A percentile compares a stretch with the other conserved stretches of the same genome.
Conservation (phyloP, 345 rosid genomes). For the Excoecaria cochinchinensis region DNA sequence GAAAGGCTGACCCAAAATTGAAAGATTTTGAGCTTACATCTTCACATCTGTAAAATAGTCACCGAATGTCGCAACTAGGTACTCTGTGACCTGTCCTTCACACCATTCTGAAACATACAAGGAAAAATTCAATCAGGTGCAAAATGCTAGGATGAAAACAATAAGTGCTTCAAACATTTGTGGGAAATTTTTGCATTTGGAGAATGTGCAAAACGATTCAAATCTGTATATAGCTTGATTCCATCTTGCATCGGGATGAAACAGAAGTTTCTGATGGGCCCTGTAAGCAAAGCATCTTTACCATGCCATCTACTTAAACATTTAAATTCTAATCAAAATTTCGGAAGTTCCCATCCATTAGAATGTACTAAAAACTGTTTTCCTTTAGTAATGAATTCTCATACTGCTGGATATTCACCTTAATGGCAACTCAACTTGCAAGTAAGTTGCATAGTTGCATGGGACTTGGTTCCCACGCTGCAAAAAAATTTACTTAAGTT, state of each 20-base stretch:
- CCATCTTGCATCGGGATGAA: background rate
- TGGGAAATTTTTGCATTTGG: background rate
- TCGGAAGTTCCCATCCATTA: background rate
- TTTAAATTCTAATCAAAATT: background rate
- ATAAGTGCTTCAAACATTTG: background rate
- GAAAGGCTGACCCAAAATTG: background rate
- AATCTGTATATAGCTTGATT: background rate
- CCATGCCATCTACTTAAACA: background rate
- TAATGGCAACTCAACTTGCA: background rate
- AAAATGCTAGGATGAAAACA: background rate
- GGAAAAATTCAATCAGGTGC: conserved; percentile 25
- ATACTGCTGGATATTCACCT: background rate
- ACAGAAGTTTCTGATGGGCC: background rate
- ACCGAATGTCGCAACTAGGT: conserved; percentile 85
- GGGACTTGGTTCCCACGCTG: background rate
- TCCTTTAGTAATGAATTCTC: background rate
- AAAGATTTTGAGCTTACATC: conserved; percentile 56
- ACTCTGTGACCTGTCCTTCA: conserved; percentile 96
- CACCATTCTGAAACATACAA: conserved; percentile 71
- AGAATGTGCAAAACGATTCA: background rate
- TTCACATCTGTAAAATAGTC: conserved; percentile 96
- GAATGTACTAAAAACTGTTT: background rate
- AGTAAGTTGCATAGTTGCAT: background rate
- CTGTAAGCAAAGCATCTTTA: background rate
- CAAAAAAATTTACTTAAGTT: background rate